Evolutionary conservation across 306 rosid genomes (phyloP), one percentile per base, ranked within the genome.

Genomic region (Medicago ruthenica): DNA sequence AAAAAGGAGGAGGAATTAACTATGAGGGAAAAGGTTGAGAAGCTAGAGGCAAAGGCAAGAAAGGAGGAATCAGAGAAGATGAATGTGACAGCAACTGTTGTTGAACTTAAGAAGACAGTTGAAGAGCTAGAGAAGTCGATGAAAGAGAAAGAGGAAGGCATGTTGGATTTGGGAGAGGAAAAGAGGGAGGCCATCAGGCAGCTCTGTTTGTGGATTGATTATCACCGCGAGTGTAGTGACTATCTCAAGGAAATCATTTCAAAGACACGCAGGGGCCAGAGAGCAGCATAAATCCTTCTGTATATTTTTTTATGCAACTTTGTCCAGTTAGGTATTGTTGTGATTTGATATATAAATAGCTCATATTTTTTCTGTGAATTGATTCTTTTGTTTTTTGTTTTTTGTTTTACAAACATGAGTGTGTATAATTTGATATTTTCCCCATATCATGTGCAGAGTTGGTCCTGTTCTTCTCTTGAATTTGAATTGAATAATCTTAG

Each of bases 151-250:
- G 89, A 88, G 10, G 85, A 83, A 11, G 87, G 87, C 7, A 86
- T 92, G 5, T 4, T 89, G 85, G 81, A 71, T n/a, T 66, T 90
- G 77, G 89, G 88, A 57, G 99, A 95, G 85, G 99, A 95, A 89
- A 95, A 95, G 86, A 81, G 93, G 73, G 97, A 95, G 65, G 99
- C 95, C 65, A 95, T 95, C 31, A 82, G 97, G 87, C 99, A 95
- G 70, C 92, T 96, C 21, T 96, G 99, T 83, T 18, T 96, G 37
- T 92, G 93, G 96, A 88, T 92, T 45, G 98, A 96, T 77, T 92
- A 96, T 86, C 97, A 96, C 68, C 92, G 95, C 18, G 67, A 83
- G 66, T 91, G 96, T 59, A 87, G 69, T 61, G 92, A 96, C 71
- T 42, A 83, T 84, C 93, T 95, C 82, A 90, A 79, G 85, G 97